phyloP scores from a whole-genome alignment of 371 early-diverging fungal species.

The Lichtheimia corymbifera region DNA sequence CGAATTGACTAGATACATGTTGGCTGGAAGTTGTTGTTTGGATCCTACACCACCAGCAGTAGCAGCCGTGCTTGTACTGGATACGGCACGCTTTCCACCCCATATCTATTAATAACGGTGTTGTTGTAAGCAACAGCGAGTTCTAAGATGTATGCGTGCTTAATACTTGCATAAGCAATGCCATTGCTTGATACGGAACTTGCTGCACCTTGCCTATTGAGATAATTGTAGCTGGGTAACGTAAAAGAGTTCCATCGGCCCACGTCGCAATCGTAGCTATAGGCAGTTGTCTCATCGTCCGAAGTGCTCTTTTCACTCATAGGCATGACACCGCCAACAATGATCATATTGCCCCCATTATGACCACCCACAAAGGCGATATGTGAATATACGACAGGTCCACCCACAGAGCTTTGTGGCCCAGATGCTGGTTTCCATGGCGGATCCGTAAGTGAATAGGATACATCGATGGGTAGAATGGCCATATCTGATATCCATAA shows the following conservation, averaged over 20 bases:
- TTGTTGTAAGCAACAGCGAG: background rate
- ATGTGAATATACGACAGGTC: constrained; percentile 42
- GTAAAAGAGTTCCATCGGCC: constrained; percentile 41
- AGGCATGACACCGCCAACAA: constrained; percentile 40
- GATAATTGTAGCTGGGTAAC: constrained; percentile 30
- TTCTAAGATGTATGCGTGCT: background rate
- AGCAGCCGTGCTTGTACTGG: background rate
- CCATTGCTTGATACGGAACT: constrained; percentile 29
- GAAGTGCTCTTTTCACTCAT: constrained; percentile 12
- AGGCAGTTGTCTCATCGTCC: constrained; percentile 30
- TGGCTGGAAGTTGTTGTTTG: constrained; percentile 15
- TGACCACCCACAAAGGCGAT: constrained; percentile 33
- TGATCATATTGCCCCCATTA: constrained; percentile 33
- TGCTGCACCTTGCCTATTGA: constrained; percentile 40
- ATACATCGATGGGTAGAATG: constrained; percentile 29
- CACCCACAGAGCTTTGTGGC: constrained; percentile 36
- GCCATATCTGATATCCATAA: constrained; percentile 42
- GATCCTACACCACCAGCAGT: background rate
- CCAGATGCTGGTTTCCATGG: constrained; percentile 47
- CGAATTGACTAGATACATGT: constrained; percentile 37
- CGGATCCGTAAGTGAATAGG: constrained; percentile 31
- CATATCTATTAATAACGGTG: constrained; percentile 26
- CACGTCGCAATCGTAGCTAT: constrained; percentile 34
- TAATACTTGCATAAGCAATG: constrained; percentile 29
- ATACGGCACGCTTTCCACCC: constrained; percentile 37